Evolutionary conservation across 768 basidiomycete genomes (phyloP).

Genomic region (Obba rivulosa): DNA sequence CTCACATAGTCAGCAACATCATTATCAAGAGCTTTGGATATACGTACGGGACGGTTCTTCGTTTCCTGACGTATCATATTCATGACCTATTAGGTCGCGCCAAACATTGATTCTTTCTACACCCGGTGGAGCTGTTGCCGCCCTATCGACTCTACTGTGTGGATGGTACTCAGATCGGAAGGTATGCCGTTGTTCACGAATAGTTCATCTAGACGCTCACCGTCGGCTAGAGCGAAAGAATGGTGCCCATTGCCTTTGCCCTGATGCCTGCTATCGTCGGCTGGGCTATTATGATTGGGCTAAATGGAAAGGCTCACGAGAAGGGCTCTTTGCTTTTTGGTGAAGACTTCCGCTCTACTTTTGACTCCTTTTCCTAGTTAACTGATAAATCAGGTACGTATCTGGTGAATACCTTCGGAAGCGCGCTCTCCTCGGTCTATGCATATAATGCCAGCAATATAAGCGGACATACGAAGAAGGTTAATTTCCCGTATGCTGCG

Average conservation of each 20-base stretch:
- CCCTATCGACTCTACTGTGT: constrained; percentile 42
- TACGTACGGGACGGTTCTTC: constrained; percentile 33
- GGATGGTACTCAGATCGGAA: constrained; percentile 66
- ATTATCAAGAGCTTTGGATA: constrained; percentile 63
- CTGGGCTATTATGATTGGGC: constrained; percentile 38
- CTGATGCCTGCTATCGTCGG: constrained; percentile 57
- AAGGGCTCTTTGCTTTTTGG: constrained; percentile 56
- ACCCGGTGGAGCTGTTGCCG: constrained; percentile 43
- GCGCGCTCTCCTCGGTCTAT: constrained; percentile 53
- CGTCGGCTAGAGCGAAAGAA: constrained; percentile 42
- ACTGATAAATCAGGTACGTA: constrained; percentile 34
- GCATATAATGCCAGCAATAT: constrained; percentile 64
- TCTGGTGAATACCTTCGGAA: constrained; percentile 50
- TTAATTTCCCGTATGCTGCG: constrained; percentile 1
- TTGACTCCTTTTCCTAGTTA: background rate
- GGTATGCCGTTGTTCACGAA: constrained; percentile 24
- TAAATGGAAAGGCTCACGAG: constrained; percentile 37
- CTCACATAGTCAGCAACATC: constrained; percentile 46
- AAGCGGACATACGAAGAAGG: constrained; percentile 63
- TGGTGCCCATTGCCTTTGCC: constrained; percentile 55
- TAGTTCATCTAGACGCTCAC: background rate
- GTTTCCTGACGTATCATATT: too few species aligned
- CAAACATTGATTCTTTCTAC: constrained; percentile 58
- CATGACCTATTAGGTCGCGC: constrained; percentile 35
- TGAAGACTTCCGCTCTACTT: constrained; percentile 15